Base-by-base conservation (phyloP, 441 rosid genomes). In the Erysimum pusillum region DNA sequence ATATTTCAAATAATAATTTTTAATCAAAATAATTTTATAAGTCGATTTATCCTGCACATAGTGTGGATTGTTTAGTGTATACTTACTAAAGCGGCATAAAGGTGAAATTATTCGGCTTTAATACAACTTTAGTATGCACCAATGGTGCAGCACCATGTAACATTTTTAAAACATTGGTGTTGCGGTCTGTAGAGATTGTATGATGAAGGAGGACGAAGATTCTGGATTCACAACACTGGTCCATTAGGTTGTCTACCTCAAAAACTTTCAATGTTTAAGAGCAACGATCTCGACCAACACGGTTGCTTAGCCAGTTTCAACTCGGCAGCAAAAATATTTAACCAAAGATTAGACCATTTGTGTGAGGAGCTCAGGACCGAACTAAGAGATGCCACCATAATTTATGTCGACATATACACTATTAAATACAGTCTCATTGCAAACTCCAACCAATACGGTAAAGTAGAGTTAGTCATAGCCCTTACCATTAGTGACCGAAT, bases 201-300 rank as follows among this genome's bases (percentile, higher is more conserved):
- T 48, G 65, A 77, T 74, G 79, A 85, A 70, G 96, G 97, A 36
- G 93, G 88, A n/a, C 81, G 93, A 80, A 90, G 86, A 69, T 90
- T 92, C 61, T 90, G 96, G 97, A 81, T 92, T 51, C 94, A 92
- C 79, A 92, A 90, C 75, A 92, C 94, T 0, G 96, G 94, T 20
- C 97, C 94, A 18, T 48, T 92, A 14, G 96, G 94, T 25, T 92
- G 97, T 71, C 85, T 90, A 15, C 97, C 97, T 57, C 96, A 92
- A 45, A 88, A 87, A 68, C 97, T 92, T 53, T 71, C 89, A 5
- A 49, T 81, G 41, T 84, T 71, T 36, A 71, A 74, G 67, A 83
- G 79, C 18, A 75, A 74, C 79, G 88, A 80, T 62, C 62, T 88
- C 7, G 97, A 89, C 76, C 60, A 61, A 18, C 13, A 71, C 22